Evolutionary conservation across 495 filamentous ascomycete genomes (phyloP).

Genomic region (Opeltia flavorubescens): DNA sequence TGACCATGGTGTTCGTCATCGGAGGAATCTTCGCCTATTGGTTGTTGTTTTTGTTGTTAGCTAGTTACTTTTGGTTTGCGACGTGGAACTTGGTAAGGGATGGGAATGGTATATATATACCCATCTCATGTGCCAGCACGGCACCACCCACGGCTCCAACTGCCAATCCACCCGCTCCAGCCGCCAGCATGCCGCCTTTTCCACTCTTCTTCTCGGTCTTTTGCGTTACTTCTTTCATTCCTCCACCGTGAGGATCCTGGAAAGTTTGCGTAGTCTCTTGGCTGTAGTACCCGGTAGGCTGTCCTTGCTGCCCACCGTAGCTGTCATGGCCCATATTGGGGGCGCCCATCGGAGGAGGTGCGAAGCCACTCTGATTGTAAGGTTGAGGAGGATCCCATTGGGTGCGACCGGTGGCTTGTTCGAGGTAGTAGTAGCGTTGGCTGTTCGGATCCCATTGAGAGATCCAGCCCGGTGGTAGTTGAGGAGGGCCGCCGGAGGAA

Average conservation of each 20-base stretch:
- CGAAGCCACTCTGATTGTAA: constrained; percentile 13
- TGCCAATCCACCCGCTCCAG: constrained; percentile 40
- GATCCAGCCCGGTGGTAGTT: constrained; percentile 44
- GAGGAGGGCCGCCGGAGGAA: constrained; percentile 18
- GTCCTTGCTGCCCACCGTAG: constrained; percentile 5
- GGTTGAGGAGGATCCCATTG: constrained; percentile 41
- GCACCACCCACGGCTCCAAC: constrained; percentile 46
- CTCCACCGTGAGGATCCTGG: constrained; percentile 15
- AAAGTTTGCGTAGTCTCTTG: constrained; percentile 11
- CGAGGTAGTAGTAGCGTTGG: constrained; percentile 47
- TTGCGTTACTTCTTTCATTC: constrained; percentile 20
- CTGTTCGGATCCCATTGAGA: constrained; percentile 42
- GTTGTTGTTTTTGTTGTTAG: background rate
- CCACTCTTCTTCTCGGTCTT: constrained; percentile 29
- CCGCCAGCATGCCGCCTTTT: constrained; percentile 29
- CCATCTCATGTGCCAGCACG: constrained; percentile 36
- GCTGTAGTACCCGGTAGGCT: constrained; percentile 3
- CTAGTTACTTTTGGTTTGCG: background rate
- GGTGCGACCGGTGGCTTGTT: constrained; percentile 41
- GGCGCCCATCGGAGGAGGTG: constrained; percentile 4
- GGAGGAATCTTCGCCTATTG: too few species aligned
- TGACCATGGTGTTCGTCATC: background rate
- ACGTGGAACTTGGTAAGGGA: background rate
- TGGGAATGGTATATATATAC: constrained; percentile 21
- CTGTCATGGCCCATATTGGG: constrained; percentile 14